Percentiles rank a stretch among this genome's conserved stretches.
Evolutionary conservation across 2,329 filamentous ascomycete species (phyloP).

Genomic region (Periglandula ipomoeae): DNA sequence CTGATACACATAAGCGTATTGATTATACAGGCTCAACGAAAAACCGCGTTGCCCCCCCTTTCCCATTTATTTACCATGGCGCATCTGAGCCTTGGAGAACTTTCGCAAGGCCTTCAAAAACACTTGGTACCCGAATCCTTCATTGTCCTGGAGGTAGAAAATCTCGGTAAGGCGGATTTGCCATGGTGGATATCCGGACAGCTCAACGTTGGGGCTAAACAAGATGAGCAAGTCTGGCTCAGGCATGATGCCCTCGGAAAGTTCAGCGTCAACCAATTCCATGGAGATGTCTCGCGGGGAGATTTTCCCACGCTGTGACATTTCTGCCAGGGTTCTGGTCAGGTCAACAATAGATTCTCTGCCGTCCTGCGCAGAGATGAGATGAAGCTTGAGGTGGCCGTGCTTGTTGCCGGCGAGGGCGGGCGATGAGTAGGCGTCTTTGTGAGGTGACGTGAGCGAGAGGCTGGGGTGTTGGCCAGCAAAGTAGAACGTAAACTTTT

Average conservation of each 20-base stretch:
- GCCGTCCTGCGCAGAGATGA: conserved; percentile 82
- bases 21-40: not conserved
- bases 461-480: conserved; percentile 65
- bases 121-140: conserved; percentile 85
- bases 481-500: conserved; percentile 81
- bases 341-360: conserved; percentile 91
- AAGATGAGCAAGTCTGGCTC: conserved; percentile 87
- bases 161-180: conserved; percentile 93
- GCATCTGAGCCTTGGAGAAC: conserved; percentile 81
- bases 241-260: conserved; percentile 67
- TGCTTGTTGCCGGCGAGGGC: conserved; percentile 19
- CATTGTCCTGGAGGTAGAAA: conserved; percentile 67
- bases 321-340: conserved; percentile 86
- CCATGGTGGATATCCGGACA: conserved; percentile 94
- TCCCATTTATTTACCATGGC: conserved; percentile 54
- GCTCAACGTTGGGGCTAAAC: conserved; percentile 73
- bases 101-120: conserved; percentile 79
- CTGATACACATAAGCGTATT: not conserved
- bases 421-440: conserved; percentile 25
- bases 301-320: conserved; percentile 86
- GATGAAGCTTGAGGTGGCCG: conserved; percentile 51
- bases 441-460: conserved; percentile 40
- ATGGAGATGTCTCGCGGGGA: conserved; percentile 70
- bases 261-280: conserved; percentile 82
- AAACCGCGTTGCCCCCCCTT: not conserved